phyloP scores from a whole-genome alignment of 2,329 filamentous ascomycete species.

The Bretziella fagacearum region DNA sequence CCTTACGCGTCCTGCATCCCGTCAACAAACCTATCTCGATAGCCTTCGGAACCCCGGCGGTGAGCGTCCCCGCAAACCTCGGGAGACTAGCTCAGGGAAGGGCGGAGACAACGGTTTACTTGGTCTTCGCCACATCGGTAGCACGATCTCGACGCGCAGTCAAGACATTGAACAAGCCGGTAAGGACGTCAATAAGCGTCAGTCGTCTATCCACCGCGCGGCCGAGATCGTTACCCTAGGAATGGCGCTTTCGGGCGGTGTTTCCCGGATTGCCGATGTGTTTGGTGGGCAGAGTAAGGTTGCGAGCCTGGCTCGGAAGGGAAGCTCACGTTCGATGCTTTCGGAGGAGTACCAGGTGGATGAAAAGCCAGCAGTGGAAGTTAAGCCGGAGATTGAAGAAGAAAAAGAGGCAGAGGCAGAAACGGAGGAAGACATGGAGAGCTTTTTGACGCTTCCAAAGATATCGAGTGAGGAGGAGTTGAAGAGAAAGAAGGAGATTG shows the following conservation, averaged over 20 bases:
- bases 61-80: neutral
- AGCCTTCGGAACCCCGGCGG: slow-evolving; percentile 7
- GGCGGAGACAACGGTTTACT: neutral
- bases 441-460: slow-evolving; percentile 10
- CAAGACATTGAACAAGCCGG: slow-evolving; percentile 10
- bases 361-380: neutral
- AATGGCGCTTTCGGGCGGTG: slow-evolving; percentile 20
- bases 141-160: slow-evolving; percentile 10
- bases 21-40: slow-evolving; percentile 7
- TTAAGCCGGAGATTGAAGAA: neutral
- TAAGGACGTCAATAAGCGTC: slow-evolving; percentile 4
- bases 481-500: slow-evolving; percentile 15
- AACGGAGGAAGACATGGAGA: slow-evolving; percentile 2
- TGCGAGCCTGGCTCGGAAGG: neutral
- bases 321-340: slow-evolving; percentile 2
- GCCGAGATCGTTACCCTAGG: slow-evolving; percentile 18
- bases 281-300: slow-evolving; percentile 18
- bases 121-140: slow-evolving; percentile 1
- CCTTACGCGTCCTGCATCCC: slow-evolving; percentile 5
- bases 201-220: slow-evolving; percentile 9
- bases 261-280: slow-evolving; percentile 23
- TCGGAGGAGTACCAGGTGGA: slow-evolving; percentile 3
- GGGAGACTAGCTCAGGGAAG: neutral
- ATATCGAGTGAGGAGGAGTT: slow-evolving; percentile 15
- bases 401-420: neutral